Base-by-base conservation (phyloP, 352 stramenopile species). In the Pythium plurisporium region DNA sequence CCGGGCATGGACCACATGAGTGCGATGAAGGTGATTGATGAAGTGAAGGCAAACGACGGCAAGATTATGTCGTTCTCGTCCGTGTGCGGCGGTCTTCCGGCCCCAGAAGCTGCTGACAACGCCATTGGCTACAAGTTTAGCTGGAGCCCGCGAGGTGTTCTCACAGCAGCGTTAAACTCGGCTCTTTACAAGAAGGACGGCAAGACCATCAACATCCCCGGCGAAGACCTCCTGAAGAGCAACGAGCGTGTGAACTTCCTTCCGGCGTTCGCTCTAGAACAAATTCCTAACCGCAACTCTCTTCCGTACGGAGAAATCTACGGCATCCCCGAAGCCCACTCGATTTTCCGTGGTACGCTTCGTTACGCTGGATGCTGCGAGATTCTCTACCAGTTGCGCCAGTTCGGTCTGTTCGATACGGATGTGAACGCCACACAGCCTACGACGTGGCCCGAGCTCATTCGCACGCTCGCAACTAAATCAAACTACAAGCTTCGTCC, bases 121-220 rank as follows among this genome's bases (percentile, higher is more conserved):
- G 84, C 93, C 20, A 94, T 98, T 44, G 88, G 86, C 22, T 99
- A 99, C 79, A 98, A 98, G 72, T 98, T 98, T 66, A 98, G 89
- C 54, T 99, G 96, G 96, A 97, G 86, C 49, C 96, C 96, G 30
- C 88, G 89, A 27, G 96, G 95, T 34, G 96, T 98, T 6, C 68
- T 99, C n/a, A 95, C 75, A 25, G 95, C 96, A 10, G 91, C 86
- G 12, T 57, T 96, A 43, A 98, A 98, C 70, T 64, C 84, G 30
- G 92, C 96, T 9, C 72, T 82, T 26, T 98, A 96, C 69, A 78
- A 80, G 36, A 89, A 87, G 68, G 65, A 97, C 44, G 86, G 83
- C 29, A 67, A 91, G 54, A 55, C 94, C 30, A 63, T 98, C 55
- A 76, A 93, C 40, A 74, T 98, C 2, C 48, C 78, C 5, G 94